These are phyloP conservation scores for Colletotrichum camelliae DNA, from an alignment of 2,329 filamentous ascomycete species.

Conservation along the genomic window DNA sequence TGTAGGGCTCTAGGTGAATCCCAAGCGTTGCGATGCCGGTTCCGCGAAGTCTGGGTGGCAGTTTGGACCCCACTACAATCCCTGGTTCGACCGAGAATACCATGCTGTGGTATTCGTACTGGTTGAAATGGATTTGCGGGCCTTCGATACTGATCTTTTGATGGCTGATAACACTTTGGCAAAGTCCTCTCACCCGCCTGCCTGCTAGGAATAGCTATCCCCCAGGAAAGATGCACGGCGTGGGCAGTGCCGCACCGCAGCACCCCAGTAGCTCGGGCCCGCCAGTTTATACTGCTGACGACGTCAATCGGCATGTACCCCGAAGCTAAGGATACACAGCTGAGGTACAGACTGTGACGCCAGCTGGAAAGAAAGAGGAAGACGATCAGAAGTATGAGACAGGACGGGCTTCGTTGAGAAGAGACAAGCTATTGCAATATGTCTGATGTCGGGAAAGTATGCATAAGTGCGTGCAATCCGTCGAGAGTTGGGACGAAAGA, in stretches of 20 bases:
- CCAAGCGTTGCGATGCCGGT: slow-evolving; percentile 18
- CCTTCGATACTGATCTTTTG: neutral
- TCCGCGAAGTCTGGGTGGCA: slow-evolving; percentile 12
- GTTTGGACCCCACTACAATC: neutral
- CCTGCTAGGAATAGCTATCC: neutral
- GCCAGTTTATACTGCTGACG: neutral
- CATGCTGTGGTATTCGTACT: slow-evolving; percentile 4
- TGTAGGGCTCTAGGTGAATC: slow-evolving; percentile 16
- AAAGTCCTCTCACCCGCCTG: neutral
- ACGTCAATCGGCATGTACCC: neutral
- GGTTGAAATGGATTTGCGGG: slow-evolving; percentile 1
- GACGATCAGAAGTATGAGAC: neutral
- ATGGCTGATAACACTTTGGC: neutral
- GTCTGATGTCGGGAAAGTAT: neutral
- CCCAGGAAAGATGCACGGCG: neutral
- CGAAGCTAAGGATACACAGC: neutral
- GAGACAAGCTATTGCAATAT: neutral
- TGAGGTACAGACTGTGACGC: neutral
- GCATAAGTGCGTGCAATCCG: neutral
- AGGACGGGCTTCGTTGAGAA: neutral
- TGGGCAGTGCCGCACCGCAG: neutral
- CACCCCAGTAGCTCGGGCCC: neutral
- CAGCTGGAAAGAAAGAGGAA: neutral
- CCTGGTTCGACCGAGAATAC: slow-evolving; percentile 9
- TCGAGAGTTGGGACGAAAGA: neutral